phyloP scores from a whole-genome alignment of 2,329 filamentous ascomycete genomes.

The Neocucurbitaria cava region DNA sequence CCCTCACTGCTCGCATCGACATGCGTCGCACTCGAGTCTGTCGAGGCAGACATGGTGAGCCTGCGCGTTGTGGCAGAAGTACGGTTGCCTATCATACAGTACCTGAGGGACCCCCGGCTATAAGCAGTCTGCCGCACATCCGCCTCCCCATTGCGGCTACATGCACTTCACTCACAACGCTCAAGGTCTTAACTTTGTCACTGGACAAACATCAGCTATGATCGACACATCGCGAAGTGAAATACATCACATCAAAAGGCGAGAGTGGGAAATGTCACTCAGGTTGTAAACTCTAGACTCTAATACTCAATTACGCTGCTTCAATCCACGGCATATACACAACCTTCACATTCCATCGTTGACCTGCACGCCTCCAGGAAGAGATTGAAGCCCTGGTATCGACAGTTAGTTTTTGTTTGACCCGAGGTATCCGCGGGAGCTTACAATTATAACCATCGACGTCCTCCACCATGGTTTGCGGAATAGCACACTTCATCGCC shows the following conservation, averaged over 20 bases:
- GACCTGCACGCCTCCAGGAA: constrained; percentile 30
- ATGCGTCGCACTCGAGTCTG: constrained; percentile 38
- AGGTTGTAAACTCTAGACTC: too few species aligned
- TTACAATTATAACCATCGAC: constrained; percentile 29
- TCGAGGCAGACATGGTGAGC: constrained; percentile 16
- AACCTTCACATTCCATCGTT: constrained; percentile 16
- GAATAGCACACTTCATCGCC: constrained; percentile 35
- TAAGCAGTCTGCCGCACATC: too few species aligned
- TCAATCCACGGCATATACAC: too few species aligned
- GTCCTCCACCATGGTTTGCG: constrained; percentile 39
- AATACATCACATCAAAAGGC: too few species aligned
- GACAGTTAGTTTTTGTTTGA: background rate
- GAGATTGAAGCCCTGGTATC: constrained; percentile 20
- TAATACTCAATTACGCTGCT: too few species aligned
- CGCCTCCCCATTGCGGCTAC: too few species aligned
- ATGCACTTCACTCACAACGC: too few species aligned
- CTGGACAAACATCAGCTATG: too few species aligned
- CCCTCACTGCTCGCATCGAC: constrained; percentile 26
- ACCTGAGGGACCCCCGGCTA: too few species aligned
- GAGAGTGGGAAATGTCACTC: too few species aligned
- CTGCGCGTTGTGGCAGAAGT: background rate
- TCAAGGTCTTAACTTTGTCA: too few species aligned
- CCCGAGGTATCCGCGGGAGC: background rate
- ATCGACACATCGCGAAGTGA: too few species aligned
- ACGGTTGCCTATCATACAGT: background rate